A percentile compares a stretch with the other conserved stretches of the same genome.
Conservation (phyloP, 2,329 filamentous ascomycete species). For the Aspergillus awamori region DNA sequence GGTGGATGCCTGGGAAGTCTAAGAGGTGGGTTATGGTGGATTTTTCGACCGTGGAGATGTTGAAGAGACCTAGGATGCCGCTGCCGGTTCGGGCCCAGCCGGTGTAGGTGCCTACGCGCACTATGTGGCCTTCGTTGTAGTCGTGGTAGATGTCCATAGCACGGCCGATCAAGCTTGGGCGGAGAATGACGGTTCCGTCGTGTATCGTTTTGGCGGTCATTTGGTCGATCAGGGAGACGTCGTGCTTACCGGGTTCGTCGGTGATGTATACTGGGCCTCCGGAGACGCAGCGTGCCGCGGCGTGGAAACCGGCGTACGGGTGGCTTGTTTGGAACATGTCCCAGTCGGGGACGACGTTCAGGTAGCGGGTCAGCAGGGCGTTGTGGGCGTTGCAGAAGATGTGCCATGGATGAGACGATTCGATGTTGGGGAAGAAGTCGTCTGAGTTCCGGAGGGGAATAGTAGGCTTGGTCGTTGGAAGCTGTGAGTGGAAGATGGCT, state of each 20-base stretch:
- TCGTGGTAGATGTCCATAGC: slow-evolving; percentile 72
- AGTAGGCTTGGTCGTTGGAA: slow-evolving; percentile 73
- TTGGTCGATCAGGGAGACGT: slow-evolving; percentile 72
- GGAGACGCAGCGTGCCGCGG: slow-evolving; percentile 83
- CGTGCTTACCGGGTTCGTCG: slow-evolving; percentile 80
- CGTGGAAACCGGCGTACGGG: slow-evolving; percentile 79
- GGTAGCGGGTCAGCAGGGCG: slow-evolving; percentile 74
- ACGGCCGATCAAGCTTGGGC: slow-evolving; percentile 74
- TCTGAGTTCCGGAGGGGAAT: slow-evolving; percentile 83
- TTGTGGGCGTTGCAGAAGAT: slow-evolving; percentile 94
- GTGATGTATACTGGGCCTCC: slow-evolving; percentile 96
- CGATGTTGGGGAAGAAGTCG: slow-evolving; percentile 84
- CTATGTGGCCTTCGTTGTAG: slow-evolving; percentile 71
- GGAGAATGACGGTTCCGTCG: slow-evolving; percentile 76
- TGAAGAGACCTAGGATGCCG: slow-evolving; percentile 82
- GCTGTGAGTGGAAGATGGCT: slow-evolving; percentile 80
- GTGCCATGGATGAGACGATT: slow-evolving; percentile 87
- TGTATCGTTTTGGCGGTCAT: slow-evolving; percentile 76
- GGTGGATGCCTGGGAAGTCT: slow-evolving; percentile 71
- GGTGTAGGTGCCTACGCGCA: slow-evolving; percentile 80
- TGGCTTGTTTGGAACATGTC: slow-evolving; percentile 73
- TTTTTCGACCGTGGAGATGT: slow-evolving; percentile 65
- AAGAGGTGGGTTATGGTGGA: slow-evolving; percentile 71
- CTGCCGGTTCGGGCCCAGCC: slow-evolving; percentile 69
- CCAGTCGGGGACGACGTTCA: slow-evolving; percentile 87